Evolutionary conservation across 768 basidiomycete genomes (phyloP), one percentile per base, ranked within the genome.

Genomic region (Mycena vitilis): DNA sequence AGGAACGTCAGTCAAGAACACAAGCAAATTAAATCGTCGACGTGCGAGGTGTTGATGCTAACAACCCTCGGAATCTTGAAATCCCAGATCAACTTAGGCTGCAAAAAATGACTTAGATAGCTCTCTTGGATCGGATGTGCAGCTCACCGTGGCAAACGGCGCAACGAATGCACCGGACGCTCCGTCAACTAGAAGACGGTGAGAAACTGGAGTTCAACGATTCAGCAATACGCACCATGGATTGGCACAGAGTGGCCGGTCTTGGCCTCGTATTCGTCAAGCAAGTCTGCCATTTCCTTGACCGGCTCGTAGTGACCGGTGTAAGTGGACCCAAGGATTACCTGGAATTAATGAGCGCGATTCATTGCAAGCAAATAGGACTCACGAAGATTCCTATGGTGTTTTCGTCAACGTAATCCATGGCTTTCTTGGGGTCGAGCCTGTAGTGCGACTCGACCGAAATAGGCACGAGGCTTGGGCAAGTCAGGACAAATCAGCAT

Each of bases 251-350:
- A 82, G 68, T 82, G 76, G 0, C 91, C 90, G 0, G 89, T 90
- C 73, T 85, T 82, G n/a, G 78, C 78, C 75, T 91, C 85, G 74
- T 87, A 89, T 71, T 87, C 85, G 72, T 91, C 89, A 51, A 91
- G 82, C 12, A 93, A 84, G 48, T 90, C 89, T 1, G 91, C 83
- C 89, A 98, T 93, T 76, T 91, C 93, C 76, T 93, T 87, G 38
- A 98, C 95, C 15, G 91, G 89, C 73, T 97, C 96, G 73, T 86
- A 87, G 69, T 87, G 86, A 1, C 91, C 91, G 18, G 91, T 92
- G 75, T 91, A 92, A 4, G 84, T 85, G 60, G 83, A 81, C 80
- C 66, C 68, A 38, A 63, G 67, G 60, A 30, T 45, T 10, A 48
- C 84, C 88, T 71, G 82, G 83, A n/a, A 85, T 87, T 8, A 85